phyloP scores from a whole-genome alignment of 1,139 yeast genomes.

The Yamadazyma aaseri region DNA sequence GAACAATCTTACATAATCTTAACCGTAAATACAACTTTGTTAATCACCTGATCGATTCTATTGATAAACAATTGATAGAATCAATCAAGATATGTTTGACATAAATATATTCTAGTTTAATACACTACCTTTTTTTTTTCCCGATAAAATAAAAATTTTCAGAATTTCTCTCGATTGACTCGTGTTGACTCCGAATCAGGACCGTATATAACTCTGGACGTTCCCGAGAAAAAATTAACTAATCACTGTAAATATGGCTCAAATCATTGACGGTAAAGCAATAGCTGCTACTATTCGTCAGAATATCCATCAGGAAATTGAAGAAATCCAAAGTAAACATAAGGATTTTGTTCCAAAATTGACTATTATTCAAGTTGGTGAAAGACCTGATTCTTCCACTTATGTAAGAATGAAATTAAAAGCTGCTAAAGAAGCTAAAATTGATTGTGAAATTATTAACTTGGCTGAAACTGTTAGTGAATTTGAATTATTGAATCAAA shows the following conservation, averaged over 20 bases:
- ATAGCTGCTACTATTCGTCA: conserved; percentile 58
- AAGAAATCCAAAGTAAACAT: conserved; percentile 50
- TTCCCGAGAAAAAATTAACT: neutral
- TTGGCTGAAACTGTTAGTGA: conserved; percentile 63
- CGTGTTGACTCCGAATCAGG: neutral
- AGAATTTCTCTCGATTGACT: no score
- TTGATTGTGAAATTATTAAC: conserved; percentile 66
- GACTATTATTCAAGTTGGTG: conserved; percentile 87
- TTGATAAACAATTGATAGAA: conserved; percentile 1
- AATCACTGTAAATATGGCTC: conserved; percentile 17
- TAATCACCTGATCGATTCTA: conserved; percentile 11
- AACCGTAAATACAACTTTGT: conserved; percentile 19
- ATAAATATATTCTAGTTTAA: no score
- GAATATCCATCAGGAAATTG: conserved; percentile 54
- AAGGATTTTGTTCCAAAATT: conserved; percentile 72
- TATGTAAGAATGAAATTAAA: conserved; percentile 92
- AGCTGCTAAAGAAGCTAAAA: conserved; percentile 85
- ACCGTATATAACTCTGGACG: neutral
- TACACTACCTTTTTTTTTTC: no score
- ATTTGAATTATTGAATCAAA: conserved; percentile 55
- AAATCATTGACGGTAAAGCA: conserved; percentile 67
- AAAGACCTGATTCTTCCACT: conserved; percentile 87
- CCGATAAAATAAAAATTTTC: no score
- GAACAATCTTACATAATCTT: conserved; percentile 27
- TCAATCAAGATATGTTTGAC: neutral